phyloP scores from a whole-genome alignment of 768 basidiomycete species.

The Fibroporia radiculosa region DNA sequence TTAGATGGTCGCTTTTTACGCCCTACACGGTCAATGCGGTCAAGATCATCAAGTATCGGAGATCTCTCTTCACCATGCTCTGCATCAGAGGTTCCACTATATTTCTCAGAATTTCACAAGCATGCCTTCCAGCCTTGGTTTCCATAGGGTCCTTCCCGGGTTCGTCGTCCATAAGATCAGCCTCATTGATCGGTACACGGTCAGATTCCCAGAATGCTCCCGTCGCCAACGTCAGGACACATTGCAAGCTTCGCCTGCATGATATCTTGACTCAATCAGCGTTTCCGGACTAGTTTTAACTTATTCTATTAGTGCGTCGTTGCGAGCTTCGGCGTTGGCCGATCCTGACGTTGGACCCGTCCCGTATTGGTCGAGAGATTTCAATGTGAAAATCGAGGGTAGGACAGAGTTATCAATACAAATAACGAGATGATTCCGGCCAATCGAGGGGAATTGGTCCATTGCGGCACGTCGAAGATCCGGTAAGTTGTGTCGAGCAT shows the following conservation, averaged over 20 bases:
- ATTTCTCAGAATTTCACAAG: too few relatives aligned
- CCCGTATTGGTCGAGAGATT: constrained; percentile 16
- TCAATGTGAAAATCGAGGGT: constrained; percentile 22
- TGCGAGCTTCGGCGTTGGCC: constrained; percentile 26
- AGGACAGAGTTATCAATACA: constrained; percentile 28
- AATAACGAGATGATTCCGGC: constrained; percentile 21
- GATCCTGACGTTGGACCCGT: constrained; percentile 10
- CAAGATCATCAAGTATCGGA: not conserved
- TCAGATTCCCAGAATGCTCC: constrained; percentile 24
- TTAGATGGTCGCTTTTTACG: too few relatives aligned
- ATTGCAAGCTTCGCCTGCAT: constrained; percentile 22
- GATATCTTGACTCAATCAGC: constrained; percentile 28
- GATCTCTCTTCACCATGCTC: too few relatives aligned
- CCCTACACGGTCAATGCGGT: too few relatives aligned
- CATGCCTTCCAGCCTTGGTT: too few relatives aligned
- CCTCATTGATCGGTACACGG: too few relatives aligned
- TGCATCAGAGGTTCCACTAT: not conserved
- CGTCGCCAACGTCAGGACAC: constrained; percentile 26
- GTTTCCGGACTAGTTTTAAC: constrained; percentile 26
- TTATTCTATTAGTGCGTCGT: constrained; percentile 30
- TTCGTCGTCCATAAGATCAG: too few relatives aligned
- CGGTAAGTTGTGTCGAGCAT: constrained; percentile 23
- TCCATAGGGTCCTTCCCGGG: too few relatives aligned
- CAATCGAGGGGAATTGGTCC: constrained; percentile 19
- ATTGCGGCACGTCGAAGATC: constrained; percentile 21